A percentile compares a stretch with the other conserved stretches of the same genome.
Evolutionary conservation across 768 basidiomycete species (phyloP).

Genomic region (Lyophyllum shimeji): DNA sequence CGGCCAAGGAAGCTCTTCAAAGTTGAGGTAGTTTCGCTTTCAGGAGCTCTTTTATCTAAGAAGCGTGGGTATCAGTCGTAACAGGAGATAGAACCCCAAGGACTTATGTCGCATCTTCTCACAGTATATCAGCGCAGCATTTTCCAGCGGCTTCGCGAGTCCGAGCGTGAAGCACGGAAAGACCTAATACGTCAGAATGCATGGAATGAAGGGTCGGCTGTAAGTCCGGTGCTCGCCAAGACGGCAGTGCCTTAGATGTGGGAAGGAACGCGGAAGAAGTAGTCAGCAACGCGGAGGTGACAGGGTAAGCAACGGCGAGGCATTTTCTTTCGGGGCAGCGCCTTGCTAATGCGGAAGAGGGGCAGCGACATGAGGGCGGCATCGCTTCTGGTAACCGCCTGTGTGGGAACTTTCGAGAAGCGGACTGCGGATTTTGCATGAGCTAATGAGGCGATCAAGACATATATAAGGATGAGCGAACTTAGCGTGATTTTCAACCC

Average conservation of each 20-base stretch:
- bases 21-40: neutral
- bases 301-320: neutral
- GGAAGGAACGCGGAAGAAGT: neutral
- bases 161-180: neutral
- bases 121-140: neutral
- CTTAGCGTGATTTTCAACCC: neutral
- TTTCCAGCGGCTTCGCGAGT: neutral
- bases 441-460: neutral
- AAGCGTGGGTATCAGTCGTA: neutral
- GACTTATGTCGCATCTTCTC: neutral
- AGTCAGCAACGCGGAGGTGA: neutral
- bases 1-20: neutral
- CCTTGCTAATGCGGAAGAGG: neutral
- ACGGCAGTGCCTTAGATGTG: neutral
- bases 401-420: neutral
- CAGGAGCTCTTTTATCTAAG: neutral
- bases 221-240: neutral
- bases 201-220: neutral
- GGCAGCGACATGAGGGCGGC: neutral
- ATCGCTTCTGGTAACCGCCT: neutral
- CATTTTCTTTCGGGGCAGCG: neutral
- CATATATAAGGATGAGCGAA: neutral
- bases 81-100: neutral
- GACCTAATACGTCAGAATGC: neutral
- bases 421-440: neutral